phyloP scores from a whole-genome alignment of 306 rosid genomes.

The Phaseolus lunatus region DNA sequence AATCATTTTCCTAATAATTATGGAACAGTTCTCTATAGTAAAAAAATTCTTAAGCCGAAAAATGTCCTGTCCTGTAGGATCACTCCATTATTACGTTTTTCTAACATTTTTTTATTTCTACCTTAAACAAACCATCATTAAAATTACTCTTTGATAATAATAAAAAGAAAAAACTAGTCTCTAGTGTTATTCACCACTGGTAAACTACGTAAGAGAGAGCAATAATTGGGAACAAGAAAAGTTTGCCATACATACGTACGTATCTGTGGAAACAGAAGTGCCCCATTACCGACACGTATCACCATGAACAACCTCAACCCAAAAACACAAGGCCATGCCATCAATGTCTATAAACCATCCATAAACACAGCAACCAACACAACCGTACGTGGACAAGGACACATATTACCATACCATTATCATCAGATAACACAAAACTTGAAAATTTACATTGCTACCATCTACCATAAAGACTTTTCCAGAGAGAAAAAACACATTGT shows the following conservation, averaged over 20 bases:
- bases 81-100: too few relatives aligned
- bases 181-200: too few relatives aligned
- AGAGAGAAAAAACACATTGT: background rate
- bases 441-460: background rate
- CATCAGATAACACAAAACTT: conserved; percentile 1
- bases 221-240: background rate
- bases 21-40: too few relatives aligned
- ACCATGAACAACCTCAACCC: background rate
- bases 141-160: too few relatives aligned
- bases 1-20: too few relatives aligned
- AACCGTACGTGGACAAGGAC: background rate
- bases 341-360: background rate
- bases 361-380: background rate
- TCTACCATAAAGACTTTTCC: background rate
- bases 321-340: background rate
- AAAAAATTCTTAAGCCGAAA: too few relatives aligned
- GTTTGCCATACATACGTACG: background rate
- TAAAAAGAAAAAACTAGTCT: too few relatives aligned
- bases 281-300: conserved; percentile 29
- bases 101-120: too few relatives aligned
- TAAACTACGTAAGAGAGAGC: background rate
- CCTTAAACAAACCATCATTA: too few relatives aligned
- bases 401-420: background rate
- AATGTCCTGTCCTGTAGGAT: too few relatives aligned
- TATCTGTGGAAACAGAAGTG: conserved; percentile 8